Base-by-base conservation (phyloP, 441 rosid genomes). In the Erysimum cheiri region DNA sequence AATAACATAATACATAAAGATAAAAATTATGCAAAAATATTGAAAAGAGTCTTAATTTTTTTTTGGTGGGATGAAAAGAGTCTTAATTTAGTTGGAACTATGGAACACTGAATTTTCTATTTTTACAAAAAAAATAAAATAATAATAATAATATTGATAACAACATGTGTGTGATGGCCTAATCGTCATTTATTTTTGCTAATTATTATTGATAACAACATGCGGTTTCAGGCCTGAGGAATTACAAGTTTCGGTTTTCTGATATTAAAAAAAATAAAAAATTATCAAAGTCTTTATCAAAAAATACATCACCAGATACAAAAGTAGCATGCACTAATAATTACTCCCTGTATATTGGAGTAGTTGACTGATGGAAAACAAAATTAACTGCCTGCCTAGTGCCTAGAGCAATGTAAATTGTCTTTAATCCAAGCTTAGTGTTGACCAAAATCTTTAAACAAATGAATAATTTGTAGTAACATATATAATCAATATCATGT, bases 341-440 rank as follows among this genome's bases (percentile, higher is more conserved):
- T 22, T 22, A 22, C n/a, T n/a, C n/a, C n/a, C 24, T 22, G 24
- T 33, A 48, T 14, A 48, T 35, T 47, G 50, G 50, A 48, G 37
- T 15, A 49, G 61, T 47, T 36, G 50, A 63, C 32, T 43, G 48
- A 31, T 57, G 41, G 4, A 19, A 47, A 15, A 36, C 64, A 72
- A 48, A 63, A 50, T 65, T 22, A 70, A 65, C n/a, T n/a, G n/a
- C n/a, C 60, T 64, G 17, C 28, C 58, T 46, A 37, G 40, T 55
- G 41, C 52, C 47, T 65, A 31, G 77, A 73, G 77, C 22, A 64
- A 57, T 47, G 71, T 53, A 58, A 50, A 48, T 35, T 72, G 40
- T 72, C 65, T 48, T 13, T 39, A 73, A 47, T 19, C 44, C 22
- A 66, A 49, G 46, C 61, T 58, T 50, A 47, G 61, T 66, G 72